Conservation (phyloP, 768 basidiomycete species). For the Rhizopogon roseolus region DNA sequence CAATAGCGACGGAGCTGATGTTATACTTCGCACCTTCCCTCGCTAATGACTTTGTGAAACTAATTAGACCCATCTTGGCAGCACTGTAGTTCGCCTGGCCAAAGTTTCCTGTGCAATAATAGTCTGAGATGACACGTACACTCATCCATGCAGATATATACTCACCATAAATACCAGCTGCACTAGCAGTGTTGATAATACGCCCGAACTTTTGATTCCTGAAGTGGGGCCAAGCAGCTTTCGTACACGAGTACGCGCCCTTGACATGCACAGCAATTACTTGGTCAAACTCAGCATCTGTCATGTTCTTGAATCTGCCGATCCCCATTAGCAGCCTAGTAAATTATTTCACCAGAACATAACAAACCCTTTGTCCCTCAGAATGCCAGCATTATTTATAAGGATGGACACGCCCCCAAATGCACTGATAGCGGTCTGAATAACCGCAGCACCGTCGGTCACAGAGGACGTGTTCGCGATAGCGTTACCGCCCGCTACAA, state of each 20-base stretch:
- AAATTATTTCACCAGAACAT: not conserved
- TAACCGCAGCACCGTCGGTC: conserved; percentile 80
- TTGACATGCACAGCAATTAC: conserved; percentile 89
- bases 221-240: conserved; percentile 95
- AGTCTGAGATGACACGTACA: not conserved
- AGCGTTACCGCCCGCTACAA: conserved; percentile 82
- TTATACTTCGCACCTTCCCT: conserved; percentile 89
- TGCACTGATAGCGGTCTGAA: conserved; percentile 78
- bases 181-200: conserved; percentile 90
- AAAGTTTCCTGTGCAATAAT: conserved; percentile 64
- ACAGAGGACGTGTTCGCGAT: conserved; percentile 83
- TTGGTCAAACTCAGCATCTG: conserved; percentile 91
- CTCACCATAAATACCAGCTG: conserved; percentile 88
- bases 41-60: conserved; percentile 90
- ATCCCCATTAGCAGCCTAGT: not conserved
- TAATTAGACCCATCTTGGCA: conserved; percentile 94
- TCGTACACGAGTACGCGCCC: conserved; percentile 88
- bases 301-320: conserved; percentile 91
- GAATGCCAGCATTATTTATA: conserved; percentile 94
- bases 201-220: conserved; percentile 93
- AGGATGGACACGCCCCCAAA: conserved; percentile 86
- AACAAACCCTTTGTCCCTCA: conserved; percentile 71
- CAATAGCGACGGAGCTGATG: conserved; percentile 83
- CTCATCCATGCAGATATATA: not conserved
- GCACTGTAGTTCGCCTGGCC: conserved; percentile 98